phyloP scores from a whole-genome alignment of 2,329 filamentous ascomycete species.

The Aspergillus amoenus region DNA sequence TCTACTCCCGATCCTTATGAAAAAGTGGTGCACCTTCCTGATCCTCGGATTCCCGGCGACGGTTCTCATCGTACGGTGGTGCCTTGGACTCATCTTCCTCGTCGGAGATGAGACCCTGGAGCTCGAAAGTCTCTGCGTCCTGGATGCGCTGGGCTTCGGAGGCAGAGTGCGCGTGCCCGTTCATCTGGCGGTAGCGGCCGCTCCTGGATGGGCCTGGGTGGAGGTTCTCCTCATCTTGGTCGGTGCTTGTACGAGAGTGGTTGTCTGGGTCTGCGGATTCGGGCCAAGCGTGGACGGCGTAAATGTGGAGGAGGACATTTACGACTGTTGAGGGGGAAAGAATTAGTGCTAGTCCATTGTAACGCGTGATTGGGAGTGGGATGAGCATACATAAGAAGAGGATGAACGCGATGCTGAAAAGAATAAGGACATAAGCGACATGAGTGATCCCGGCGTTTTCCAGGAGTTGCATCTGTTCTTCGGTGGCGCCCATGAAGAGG shows the following conservation, averaged over 20 bases:
- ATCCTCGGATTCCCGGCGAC: constrained; percentile 28
- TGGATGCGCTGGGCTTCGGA: constrained; percentile 56
- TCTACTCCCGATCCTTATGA: constrained; percentile 14
- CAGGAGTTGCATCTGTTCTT: constrained; percentile 88
- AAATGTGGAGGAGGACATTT: constrained; percentile 81
- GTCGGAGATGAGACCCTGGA: constrained; percentile 85
- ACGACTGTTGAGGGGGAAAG: constrained; percentile 52
- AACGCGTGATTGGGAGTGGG: neutral
- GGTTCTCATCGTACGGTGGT: constrained; percentile 4
- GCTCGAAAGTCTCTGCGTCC: constrained; percentile 90
- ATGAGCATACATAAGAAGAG: constrained; percentile 72
- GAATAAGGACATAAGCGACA: constrained; percentile 86
- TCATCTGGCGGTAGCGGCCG: constrained; percentile 22
- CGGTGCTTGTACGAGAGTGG: constrained; percentile 6
- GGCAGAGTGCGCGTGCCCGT: constrained; percentile 45
- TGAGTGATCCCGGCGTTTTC: constrained; percentile 74
- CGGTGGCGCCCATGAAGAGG: constrained; percentile 95
- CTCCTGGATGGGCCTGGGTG: constrained; percentile 11
- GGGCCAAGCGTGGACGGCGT: constrained; percentile 64
- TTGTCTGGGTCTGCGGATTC: constrained; percentile 28
- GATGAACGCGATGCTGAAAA: constrained; percentile 87
- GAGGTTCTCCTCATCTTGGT: constrained; percentile 2
- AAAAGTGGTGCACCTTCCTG: constrained; percentile 28
- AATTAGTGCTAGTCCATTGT: neutral
- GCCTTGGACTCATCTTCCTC: constrained; percentile 64